These are phyloP conservation scores for Ophiosphaerella korrae DNA, from an alignment of 2,329 filamentous ascomycete genomes.

Conservation along the genomic window DNA sequence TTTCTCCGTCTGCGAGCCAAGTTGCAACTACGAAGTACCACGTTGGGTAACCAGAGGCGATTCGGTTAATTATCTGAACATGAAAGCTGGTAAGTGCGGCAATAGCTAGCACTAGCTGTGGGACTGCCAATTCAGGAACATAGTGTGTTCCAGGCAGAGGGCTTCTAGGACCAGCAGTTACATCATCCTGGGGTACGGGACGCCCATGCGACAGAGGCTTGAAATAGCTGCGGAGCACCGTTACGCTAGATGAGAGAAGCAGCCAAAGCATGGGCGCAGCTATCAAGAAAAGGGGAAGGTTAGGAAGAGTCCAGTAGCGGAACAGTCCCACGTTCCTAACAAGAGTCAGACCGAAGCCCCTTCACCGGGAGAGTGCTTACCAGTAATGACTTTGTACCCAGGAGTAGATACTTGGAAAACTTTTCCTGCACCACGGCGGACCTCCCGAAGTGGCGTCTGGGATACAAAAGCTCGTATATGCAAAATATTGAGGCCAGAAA, in stretches of 20 bases:
- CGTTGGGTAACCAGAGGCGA: slow-evolving; percentile 84
- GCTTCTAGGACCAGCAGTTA: slow-evolving; percentile 9
- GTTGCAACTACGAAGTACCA: slow-evolving; percentile 84
- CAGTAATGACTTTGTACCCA: slow-evolving; percentile 92
- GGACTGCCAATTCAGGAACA: slow-evolving; percentile 63
- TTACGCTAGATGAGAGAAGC: slow-evolving; percentile 62
- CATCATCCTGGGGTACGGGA: slow-evolving; percentile 20
- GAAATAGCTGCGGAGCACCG: slow-evolving; percentile 50
- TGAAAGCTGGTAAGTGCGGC: slow-evolving; percentile 82
- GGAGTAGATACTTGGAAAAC: slow-evolving; percentile 84
- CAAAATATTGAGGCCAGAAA: slow-evolving; percentile 72
- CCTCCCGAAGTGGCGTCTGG: slow-evolving; percentile 7
- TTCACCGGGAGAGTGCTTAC: slow-evolving; percentile 57
- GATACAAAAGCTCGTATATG: slow-evolving; percentile 69
- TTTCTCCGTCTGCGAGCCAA: slow-evolving; percentile 20
- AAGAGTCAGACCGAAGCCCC: slow-evolving; percentile 8
- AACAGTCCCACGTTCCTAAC: slow-evolving; percentile 86
- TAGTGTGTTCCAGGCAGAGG: slow-evolving; percentile 8
- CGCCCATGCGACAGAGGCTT: slow-evolving; percentile 38
- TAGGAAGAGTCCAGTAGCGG: slow-evolving; percentile 85
- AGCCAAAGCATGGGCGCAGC: slow-evolving; percentile 77
- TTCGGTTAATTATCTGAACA: slow-evolving; percentile 88
- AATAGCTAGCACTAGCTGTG: slow-evolving; percentile 73
- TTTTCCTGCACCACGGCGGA: slow-evolving; percentile 74
- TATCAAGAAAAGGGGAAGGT: slow-evolving; percentile 85